Base-by-base conservation (phyloP, 2,329 filamentous ascomycete species). In the Immersiporthe knoxdaviesiana region DNA sequence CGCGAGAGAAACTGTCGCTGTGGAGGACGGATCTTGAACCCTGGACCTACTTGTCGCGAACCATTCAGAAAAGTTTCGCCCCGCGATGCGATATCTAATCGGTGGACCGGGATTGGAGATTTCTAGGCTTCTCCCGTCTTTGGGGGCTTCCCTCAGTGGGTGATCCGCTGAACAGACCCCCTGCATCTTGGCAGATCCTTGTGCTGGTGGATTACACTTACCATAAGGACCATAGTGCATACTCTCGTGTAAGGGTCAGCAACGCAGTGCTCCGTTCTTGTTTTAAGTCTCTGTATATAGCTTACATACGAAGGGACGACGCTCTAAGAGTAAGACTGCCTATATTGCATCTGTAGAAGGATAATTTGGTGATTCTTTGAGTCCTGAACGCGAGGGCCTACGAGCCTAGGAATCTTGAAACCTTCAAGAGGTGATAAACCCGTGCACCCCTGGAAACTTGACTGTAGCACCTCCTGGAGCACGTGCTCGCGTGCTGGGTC, bases 1-100 rank as follows among this genome's bases (percentile, higher is more conserved):
- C n/a, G 24, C 44, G 52, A 37, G 59, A 16, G n/a, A 44, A 52
- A 12, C 32, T 56, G 60, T 56, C 50, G 59, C 59, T 47, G 37
- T 54, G 44, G 37, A 30, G 47, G 58, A 11, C 12, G 18, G 24
- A 37, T 60, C 21, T 12, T 41, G 35, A 58, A 35, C 11, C 56
- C 24, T 27, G 41, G 58, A 30, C 41, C 54, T 35, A 54, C 63
- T 30, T 39, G 60, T 37, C 52, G 58, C 66, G 58, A 60, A 68
- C 47, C 50, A 62, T 68, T 66, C 30, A 21, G 44, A 58, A 58
- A 65, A 50, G 30, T 18, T 14, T 14, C 18, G 27, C 69, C 66
- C 69, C 69, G 63, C 69, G 59, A 69, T 68, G 56, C 44, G 68
- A 65, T 66, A 69, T 64, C 47, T 68, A 63, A 61, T 63, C 41